Evolutionary conservation across 2,329 filamentous ascomycete species (phyloP), one percentile per base, ranked within the genome.

Genomic region (Fusarium compactum): DNA sequence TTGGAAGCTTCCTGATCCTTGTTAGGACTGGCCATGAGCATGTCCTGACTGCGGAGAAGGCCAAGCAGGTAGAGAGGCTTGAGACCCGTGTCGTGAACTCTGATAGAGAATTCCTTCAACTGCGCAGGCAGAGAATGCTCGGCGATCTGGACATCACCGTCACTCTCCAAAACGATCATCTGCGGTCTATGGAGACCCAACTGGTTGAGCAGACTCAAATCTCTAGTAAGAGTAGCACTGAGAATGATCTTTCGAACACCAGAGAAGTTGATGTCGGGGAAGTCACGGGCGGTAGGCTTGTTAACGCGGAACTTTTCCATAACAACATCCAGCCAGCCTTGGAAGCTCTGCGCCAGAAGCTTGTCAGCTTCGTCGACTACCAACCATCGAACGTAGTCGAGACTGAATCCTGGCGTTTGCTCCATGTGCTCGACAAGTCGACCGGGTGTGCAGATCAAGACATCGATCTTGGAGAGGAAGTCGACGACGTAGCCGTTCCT

Each of bases 301-400:
- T 79, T 78, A 3, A 78, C 79, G 40, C 85, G 84, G 66, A 93
- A 84, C 46, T 83, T 82, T 18, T 90, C 87, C 76, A 93, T 90
- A 9, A 96, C 88, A 1, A 91, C 82, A 43, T 90, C 88, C 5
- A 97, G 84, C 95, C 95, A 98, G 75, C 95, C 92, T 78, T 98
- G 95, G 79, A 96, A 98, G 76, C 92, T 95, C 78, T 98, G 93
- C 45, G 95, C 92, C 8, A 98, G 86, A 15, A 98, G 84, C 77
- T 96, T 94, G 79, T 98, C 95, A 14, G 95, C 96, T 81, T 98
- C 95, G 75, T 98, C 95, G 47, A 98, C 92, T 5, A 98, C 89
- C 1, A 98, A 85, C 94, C 95, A 98, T 65, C 92, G 89, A 7
- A 98, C 84, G 76, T 92, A 86, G 60, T 92, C 88, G 24, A 98